Percentiles rank a stretch among this genome's conserved stretches.
phyloP scores from a whole-genome alignment of 768 basidiomycete species.

The Fomitopsis pulvina region DNA sequence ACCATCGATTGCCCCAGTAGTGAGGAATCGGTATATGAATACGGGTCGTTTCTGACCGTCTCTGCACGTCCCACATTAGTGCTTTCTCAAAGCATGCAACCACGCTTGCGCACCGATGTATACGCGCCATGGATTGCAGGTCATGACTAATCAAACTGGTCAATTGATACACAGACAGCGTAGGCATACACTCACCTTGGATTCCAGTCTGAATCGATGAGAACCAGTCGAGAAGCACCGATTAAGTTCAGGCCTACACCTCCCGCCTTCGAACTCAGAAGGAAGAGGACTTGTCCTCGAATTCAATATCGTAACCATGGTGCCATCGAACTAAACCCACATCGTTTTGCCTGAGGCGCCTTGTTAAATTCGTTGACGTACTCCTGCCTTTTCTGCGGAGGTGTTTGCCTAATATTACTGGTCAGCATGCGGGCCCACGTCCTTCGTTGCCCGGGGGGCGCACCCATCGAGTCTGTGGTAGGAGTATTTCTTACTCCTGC shows the following conservation, averaged over 20 bases:
- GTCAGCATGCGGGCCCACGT: neutral
- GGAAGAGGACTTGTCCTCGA: conserved; percentile 62
- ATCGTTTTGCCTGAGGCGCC: conserved; percentile 61
- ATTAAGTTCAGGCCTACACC: conserved; percentile 92
- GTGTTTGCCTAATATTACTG: conserved; percentile 53
- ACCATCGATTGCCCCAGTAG: conserved; percentile 89
- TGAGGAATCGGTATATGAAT: conserved; percentile 83
- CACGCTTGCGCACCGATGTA: conserved; percentile 60
- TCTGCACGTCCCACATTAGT: conserved; percentile 31
- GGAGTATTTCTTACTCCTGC: conserved; percentile 68
- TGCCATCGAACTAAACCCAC: conserved; percentile 36
- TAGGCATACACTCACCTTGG: conserved; percentile 50
- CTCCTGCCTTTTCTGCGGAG: conserved; percentile 71
- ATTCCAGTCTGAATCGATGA: conserved; percentile 93
- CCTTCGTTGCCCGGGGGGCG: no score
- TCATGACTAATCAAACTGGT: conserved; percentile 55
- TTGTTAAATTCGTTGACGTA: conserved; percentile 88
- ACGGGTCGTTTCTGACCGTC: conserved; percentile 94
- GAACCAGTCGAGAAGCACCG: conserved; percentile 81
- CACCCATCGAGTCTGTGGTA: conserved; percentile 88
- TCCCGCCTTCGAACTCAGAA: conserved; percentile 92
- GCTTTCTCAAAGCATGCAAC: conserved; percentile 1
- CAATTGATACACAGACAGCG: neutral
- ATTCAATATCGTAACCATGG: neutral
- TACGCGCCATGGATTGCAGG: conserved; percentile 95